phyloP scores from a whole-genome alignment of 768 basidiomycete species.

The Pisolithus microcarpus region DNA sequence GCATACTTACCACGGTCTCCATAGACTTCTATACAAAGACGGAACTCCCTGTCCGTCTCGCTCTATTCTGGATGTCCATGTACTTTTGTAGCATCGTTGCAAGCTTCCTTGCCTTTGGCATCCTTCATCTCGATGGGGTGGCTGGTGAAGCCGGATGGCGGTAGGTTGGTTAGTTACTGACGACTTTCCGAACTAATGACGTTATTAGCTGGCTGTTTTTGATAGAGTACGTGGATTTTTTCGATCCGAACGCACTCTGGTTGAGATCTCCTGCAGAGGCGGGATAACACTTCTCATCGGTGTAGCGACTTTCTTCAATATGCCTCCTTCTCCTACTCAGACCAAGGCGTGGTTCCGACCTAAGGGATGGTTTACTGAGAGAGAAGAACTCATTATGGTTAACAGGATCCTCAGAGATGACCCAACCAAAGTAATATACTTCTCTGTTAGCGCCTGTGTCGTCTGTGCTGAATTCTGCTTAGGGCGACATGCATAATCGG shows the following conservation, averaged over 20 bases:
- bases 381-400: constrained; percentile 55
- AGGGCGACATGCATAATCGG: constrained; percentile 68
- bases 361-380: constrained; percentile 57
- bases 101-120: constrained; percentile 56
- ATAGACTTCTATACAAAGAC: constrained; percentile 47
- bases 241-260: constrained; percentile 32
- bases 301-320: constrained; percentile 46
- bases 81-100: constrained; percentile 40
- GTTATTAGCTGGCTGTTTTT: constrained; percentile 48
- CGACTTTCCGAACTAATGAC: not conserved
- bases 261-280: constrained; percentile 25
- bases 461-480: not conserved
- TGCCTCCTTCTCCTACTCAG: constrained; percentile 57
- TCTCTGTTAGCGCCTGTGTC: not conserved
- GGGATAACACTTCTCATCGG: constrained; percentile 49
- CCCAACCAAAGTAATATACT: constrained; percentile 40
- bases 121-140: constrained; percentile 51
- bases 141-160: constrained; percentile 48
- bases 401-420: constrained; percentile 58
- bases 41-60: constrained; percentile 50
- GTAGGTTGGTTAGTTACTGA: constrained; percentile 14
- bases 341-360: constrained; percentile 52
- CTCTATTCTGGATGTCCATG: constrained; percentile 48
- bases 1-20: not conserved
- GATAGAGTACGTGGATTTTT: constrained; percentile 37